Evolutionary conservation across 805 yeast species (phyloP).

Genomic region (Candida patagonica): DNA sequence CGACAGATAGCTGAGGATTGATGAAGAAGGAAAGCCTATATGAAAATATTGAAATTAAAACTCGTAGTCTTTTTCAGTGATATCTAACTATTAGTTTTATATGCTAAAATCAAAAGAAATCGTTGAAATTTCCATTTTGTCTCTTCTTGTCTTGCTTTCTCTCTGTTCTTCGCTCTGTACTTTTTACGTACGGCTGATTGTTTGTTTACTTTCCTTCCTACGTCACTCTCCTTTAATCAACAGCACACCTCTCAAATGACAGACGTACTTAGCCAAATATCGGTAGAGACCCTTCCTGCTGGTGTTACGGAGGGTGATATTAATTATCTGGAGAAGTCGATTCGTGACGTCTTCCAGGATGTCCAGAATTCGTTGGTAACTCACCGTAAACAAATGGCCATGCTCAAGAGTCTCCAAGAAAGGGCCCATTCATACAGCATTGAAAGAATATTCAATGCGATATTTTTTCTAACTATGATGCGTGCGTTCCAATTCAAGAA

Average conservation of each 20-base stretch:
- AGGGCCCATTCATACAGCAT: conserved; percentile 44
- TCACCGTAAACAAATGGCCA: conserved; percentile 63
- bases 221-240: too few relatives aligned
- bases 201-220: conserved; percentile 7
- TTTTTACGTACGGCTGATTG: neutral
- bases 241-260: neutral
- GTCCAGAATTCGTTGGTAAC: conserved; percentile 68
- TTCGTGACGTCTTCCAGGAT: conserved; percentile 64
- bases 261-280: neutral
- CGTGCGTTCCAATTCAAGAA: conserved; percentile 60
- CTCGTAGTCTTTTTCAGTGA: too few relatives aligned
- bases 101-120: too few relatives aligned
- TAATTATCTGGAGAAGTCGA: conserved; percentile 8
- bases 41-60: too few relatives aligned
- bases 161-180: too few relatives aligned
- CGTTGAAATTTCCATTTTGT: too few relatives aligned
- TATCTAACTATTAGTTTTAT: too few relatives aligned
- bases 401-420: conserved; percentile 45
- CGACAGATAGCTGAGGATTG: too few relatives aligned
- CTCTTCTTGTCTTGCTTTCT: too few relatives aligned
- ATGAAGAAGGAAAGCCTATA: too few relatives aligned
- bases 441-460: conserved; percentile 50
- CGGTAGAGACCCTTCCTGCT: conserved; percentile 6
- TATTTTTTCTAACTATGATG: conserved; percentile 53
- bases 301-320: conserved; percentile 15